These are phyloP conservation scores for Helianthus tuberosus DNA, from an alignment of 129 eudicot genomes.

Conservation along the genomic window DNA sequence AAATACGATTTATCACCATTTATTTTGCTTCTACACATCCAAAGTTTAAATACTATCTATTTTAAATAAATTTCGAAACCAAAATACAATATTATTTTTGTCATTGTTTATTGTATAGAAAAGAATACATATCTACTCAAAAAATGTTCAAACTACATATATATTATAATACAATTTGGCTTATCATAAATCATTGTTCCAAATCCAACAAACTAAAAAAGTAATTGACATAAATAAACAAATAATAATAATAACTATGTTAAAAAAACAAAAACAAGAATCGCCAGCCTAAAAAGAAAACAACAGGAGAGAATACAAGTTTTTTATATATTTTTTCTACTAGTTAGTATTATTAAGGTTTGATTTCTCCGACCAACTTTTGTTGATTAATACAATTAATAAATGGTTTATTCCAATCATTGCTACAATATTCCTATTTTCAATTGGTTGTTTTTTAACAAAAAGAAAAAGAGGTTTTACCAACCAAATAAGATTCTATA, in stretches of 20 bases:
- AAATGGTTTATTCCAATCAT: conserved; percentile 22
- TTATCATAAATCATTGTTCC: conserved; percentile 34
- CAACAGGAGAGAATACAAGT: not conserved
- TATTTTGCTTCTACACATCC: no score
- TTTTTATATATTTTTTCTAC: not conserved
- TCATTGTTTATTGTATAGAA: not conserved
- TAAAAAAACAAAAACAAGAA: conserved; percentile 20
- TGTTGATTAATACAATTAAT: conserved; percentile 6
- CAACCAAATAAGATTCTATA: conserved; percentile 17
- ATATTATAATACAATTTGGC: not conserved
- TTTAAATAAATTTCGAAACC: no score
- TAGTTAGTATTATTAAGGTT: conserved; percentile 16
- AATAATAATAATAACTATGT: not conserved
- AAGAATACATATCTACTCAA: not conserved
- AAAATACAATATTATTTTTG: no score
- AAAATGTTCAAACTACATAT: not conserved
- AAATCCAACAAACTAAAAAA: conserved; percentile 29
- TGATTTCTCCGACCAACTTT: conserved; percentile 32
- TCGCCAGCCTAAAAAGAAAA: conserved; percentile 38
- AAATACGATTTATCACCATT: no score
- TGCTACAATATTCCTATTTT: conserved; percentile 28
- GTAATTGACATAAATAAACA: conserved; percentile 19
- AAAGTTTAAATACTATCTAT: no score
- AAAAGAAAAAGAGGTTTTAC: conserved; percentile 16
- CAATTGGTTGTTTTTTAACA: not conserved